Evolutionary conservation across 2,329 filamentous ascomycete genomes (phyloP).

Genomic region (Huntiella omanensis): DNA sequence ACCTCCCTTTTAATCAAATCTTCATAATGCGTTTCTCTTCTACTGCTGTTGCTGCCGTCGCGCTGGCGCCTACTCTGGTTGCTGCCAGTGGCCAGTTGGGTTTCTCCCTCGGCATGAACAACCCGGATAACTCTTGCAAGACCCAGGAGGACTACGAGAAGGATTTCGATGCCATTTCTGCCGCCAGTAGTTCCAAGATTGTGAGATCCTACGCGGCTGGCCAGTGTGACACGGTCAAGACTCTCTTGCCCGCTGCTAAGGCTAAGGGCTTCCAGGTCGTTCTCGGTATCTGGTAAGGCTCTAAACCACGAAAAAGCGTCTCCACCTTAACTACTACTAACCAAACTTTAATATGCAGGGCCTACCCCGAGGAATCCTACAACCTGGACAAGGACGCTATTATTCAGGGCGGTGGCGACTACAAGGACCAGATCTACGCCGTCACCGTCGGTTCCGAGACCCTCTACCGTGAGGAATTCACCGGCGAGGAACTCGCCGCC

Average conservation of each 20-base stretch:
- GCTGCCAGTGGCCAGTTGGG: conserved; percentile 30
- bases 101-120: conserved; percentile 48
- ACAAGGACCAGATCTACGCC: conserved; percentile 41
- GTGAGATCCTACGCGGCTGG: conserved; percentile 49
- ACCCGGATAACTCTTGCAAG: conserved; percentile 42
- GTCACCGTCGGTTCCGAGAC: conserved; percentile 55
- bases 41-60: conserved; percentile 10
- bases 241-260: conserved; percentile 47
- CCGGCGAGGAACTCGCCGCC: conserved; percentile 35
- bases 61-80: conserved; percentile 18
- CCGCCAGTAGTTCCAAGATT: conserved; percentile 29
- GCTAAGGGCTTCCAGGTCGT: conserved; percentile 45
- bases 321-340: not conserved
- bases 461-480: conserved; percentile 50
- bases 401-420: conserved; percentile 24
- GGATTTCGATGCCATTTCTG: conserved; percentile 43
- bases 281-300: conserved; percentile 46
- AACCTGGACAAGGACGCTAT: conserved; percentile 36
- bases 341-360: conserved; percentile 21
- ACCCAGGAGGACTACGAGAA: conserved; percentile 38
- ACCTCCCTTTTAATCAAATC: not conserved
- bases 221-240: conserved; percentile 44
- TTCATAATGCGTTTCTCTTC: conserved; percentile 11
- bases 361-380: conserved; percentile 44
- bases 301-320: not conserved